phyloP scores from a whole-genome alignment of 2,329 filamentous ascomycete genomes.

The Penicillium olsonii region DNA sequence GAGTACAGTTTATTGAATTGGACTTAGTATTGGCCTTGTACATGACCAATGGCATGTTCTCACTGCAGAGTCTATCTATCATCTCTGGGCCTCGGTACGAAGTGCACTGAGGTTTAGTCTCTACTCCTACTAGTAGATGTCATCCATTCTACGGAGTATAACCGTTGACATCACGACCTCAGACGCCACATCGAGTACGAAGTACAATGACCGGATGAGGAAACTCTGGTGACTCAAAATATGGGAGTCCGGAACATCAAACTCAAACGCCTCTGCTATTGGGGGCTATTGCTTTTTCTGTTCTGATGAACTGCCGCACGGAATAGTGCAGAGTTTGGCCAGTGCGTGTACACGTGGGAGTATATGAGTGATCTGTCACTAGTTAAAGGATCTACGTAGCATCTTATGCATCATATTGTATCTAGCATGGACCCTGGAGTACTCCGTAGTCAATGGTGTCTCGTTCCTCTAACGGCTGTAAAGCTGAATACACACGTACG shows the following conservation, averaged over 20 bases:
- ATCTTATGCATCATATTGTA: neutral
- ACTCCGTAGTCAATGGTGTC: neutral
- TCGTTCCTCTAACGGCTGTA: conserved; percentile 10
- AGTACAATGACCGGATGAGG: neutral
- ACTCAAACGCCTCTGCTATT: neutral
- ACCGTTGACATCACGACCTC: conserved; percentile 26
- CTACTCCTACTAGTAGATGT: no score
- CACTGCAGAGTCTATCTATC: neutral
- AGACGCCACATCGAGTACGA: neutral
- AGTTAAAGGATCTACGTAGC: neutral
- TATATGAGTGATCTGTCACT: neutral
- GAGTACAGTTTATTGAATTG: neutral
- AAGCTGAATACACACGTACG: conserved; percentile 15
- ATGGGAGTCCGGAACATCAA: neutral
- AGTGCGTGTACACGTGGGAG: neutral
- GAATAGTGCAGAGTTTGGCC: neutral
- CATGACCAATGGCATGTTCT: neutral
- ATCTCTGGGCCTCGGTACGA: neutral
- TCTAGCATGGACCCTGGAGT: no score
- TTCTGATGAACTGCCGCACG: neutral
- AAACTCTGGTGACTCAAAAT: neutral
- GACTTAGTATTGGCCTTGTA: neutral
- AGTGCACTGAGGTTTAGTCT: neutral
- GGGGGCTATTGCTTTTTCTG: neutral
- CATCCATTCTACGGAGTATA: neutral